A percentile compares a stretch with the other conserved stretches of the same genome.
phyloP scores from a whole-genome alignment of 768 basidiomycete species.

The Dendrothele bispora region DNA sequence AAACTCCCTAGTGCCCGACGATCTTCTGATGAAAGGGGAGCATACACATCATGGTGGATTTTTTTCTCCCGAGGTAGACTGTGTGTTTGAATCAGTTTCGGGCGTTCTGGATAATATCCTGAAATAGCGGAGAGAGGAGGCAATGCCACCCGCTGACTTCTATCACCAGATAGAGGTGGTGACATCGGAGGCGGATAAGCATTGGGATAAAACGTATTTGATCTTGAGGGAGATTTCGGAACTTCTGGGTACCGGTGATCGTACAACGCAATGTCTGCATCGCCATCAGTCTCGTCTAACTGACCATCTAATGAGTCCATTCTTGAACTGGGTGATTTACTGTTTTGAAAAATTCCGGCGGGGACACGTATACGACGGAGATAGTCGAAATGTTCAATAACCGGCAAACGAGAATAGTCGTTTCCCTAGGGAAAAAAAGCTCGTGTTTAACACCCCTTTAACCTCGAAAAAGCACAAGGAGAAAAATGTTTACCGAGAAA shows the following conservation, averaged over 20 bases:
- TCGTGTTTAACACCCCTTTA: not conserved
- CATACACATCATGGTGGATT: conserved; percentile 27
- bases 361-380: conserved; percentile 68
- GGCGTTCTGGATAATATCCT: conserved; percentile 14
- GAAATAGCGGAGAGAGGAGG: conserved; percentile 21
- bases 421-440: conserved; percentile 61
- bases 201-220: not conserved
- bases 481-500: conserved; percentile 56
- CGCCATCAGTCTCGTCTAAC: conserved; percentile 42
- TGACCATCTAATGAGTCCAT: conserved; percentile 44
- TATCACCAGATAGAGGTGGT: conserved; percentile 6
- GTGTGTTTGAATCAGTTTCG: conserved; percentile 20
- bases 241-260: not conserved
- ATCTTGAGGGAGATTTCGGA: not conserved
- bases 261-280: not conserved
- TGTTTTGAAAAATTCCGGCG: conserved; percentile 70
- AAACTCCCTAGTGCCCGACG: conserved; percentile 57
- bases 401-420: conserved; percentile 69
- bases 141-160: conserved; percentile 17
- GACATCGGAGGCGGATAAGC: conserved; percentile 6
- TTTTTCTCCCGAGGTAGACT: too few relatives aligned
- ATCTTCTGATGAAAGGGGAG: conserved; percentile 55
- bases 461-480: conserved; percentile 5
- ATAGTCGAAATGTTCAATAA: conserved; percentile 74
- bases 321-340: conserved; percentile 48